These are phyloP conservation scores for Radiomyces spectabilis DNA, from an alignment of 192 early-diverging fungal species.

Conservation along the genomic window DNA sequence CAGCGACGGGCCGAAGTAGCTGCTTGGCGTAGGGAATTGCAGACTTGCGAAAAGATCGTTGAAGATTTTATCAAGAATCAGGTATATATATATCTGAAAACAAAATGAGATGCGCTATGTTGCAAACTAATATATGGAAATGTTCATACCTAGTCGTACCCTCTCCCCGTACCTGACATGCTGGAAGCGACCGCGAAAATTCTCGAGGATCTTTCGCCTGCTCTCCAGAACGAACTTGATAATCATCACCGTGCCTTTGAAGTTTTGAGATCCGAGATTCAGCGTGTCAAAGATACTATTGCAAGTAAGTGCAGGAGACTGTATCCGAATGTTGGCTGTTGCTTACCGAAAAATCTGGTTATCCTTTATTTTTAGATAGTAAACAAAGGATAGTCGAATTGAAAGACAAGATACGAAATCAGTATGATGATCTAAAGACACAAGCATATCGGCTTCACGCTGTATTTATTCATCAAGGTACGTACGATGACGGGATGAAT, in stretches of 20 bases:
- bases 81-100: neutral
- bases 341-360: too few relatives aligned
- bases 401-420: conserved; percentile 21
- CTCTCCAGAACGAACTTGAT: neutral
- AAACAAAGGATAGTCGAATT: too few relatives aligned
- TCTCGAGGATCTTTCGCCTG: conserved; percentile 2
- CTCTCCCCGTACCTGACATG: conserved; percentile 24
- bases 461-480: conserved; percentile 70
- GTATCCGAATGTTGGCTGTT: too few relatives aligned
- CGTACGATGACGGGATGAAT: neutral
- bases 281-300: neutral
- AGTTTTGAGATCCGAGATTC: too few relatives aligned
- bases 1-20: conserved; percentile 6
- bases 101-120: neutral
- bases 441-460: conserved; percentile 62
- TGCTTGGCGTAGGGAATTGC: conserved; percentile 26
- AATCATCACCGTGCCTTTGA: neutral
- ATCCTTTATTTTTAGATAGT: too few relatives aligned
- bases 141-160: neutral
- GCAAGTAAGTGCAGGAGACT: conserved; percentile 1
- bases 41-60: conserved; percentile 18
- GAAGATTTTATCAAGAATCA: conserved; percentile 12
- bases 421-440: conserved; percentile 26
- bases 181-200: conserved; percentile 19
- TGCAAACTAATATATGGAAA: neutral